These are phyloP conservation scores for Picochlorum sp. DNA, from an alignment of 139 green algal species.

Conservation along the genomic window DNA sequence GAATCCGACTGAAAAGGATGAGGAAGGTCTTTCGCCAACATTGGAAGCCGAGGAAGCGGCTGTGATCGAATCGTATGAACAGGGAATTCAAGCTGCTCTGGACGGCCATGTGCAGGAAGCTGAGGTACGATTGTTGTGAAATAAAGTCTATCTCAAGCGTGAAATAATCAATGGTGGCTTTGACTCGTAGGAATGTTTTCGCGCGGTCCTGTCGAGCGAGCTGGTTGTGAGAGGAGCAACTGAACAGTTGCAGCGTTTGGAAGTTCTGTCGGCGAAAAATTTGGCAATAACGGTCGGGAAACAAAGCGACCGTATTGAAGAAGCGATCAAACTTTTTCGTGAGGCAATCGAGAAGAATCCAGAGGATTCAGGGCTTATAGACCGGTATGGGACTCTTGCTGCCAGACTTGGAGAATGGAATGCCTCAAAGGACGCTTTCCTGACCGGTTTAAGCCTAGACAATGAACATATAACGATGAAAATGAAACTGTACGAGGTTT, in stretches of 20 bases:
- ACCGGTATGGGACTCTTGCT: conserved; percentile 19
- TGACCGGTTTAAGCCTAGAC: conserved; percentile 14
- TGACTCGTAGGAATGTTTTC: conserved; percentile 7
- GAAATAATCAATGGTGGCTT: not conserved
- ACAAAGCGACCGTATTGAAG: not conserved
- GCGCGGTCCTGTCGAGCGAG: conserved; percentile 9
- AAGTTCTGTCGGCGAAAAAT: conserved; percentile 20
- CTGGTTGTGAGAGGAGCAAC: conserved; percentile 10
- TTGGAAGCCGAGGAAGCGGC: conserved; percentile 18
- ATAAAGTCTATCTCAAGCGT: conserved; percentile 4
- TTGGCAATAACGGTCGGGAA: conserved; percentile 12
- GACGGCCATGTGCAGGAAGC: not conserved
- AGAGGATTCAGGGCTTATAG: conserved; percentile 17
- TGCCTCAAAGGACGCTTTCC: conserved; percentile 10
- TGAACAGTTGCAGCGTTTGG: conserved; percentile 23
- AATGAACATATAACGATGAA: conserved; percentile 15
- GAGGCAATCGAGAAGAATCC: conserved; percentile 3
- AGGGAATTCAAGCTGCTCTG: conserved; percentile 1
- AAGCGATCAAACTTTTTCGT: conserved; percentile 14
- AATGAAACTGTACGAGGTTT: conserved; percentile 22
- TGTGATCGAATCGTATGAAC: conserved; percentile 13
- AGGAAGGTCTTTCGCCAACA: not conserved
- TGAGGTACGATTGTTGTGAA: conserved; percentile 10
- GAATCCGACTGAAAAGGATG: conserved; percentile 3
- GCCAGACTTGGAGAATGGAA: conserved; percentile 14